These are phyloP conservation scores for Lactarius trivialis DNA, from an alignment of 768 basidiomycete species.

Conservation along the genomic window DNA sequence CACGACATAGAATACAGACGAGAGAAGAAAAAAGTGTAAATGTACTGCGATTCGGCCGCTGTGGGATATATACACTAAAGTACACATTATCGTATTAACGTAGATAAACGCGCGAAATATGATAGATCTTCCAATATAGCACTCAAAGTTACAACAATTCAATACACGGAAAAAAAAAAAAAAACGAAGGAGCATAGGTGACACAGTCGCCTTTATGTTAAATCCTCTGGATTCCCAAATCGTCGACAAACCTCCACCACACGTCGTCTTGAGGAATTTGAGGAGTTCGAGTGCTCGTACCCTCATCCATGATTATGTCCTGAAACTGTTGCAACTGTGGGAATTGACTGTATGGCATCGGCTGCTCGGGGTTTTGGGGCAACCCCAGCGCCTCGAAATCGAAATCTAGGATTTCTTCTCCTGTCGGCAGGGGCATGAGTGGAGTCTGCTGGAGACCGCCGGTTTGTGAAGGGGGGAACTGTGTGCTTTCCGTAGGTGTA, in stretches of 20 bases:
- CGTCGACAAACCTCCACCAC: constrained; percentile 35
- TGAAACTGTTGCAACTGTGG: constrained; percentile 16
- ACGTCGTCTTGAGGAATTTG: constrained; percentile 31
- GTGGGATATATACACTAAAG: not conserved
- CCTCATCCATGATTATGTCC: constrained; percentile 19
- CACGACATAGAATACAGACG: constrained; percentile 23
- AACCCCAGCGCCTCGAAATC: constrained; percentile 8
- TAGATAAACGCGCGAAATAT: not conserved
- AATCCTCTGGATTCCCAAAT: constrained; percentile 26
- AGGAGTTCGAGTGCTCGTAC: not conserved
- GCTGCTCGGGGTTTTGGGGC: not conserved
- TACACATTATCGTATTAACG: not conserved
- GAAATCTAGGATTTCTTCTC: constrained; percentile 6
- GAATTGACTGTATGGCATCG: constrained; percentile 13
- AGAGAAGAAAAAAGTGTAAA: constrained; percentile 7
- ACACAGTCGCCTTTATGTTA: not conserved
- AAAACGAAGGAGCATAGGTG: not conserved
- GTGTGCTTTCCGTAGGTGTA: not conserved
- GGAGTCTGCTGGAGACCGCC: not conserved
- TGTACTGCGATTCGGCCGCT: not conserved
- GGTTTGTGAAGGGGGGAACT: not conserved
- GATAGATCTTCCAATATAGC: not conserved
- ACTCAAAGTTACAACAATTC: not conserved
- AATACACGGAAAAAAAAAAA: not conserved
- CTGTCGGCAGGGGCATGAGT: not conserved